Percentiles rank a stretch among this genome's conserved stretches.
Conservation (phyloP, 2,329 filamentous ascomycete genomes). For the Piedraia hortae region DNA sequence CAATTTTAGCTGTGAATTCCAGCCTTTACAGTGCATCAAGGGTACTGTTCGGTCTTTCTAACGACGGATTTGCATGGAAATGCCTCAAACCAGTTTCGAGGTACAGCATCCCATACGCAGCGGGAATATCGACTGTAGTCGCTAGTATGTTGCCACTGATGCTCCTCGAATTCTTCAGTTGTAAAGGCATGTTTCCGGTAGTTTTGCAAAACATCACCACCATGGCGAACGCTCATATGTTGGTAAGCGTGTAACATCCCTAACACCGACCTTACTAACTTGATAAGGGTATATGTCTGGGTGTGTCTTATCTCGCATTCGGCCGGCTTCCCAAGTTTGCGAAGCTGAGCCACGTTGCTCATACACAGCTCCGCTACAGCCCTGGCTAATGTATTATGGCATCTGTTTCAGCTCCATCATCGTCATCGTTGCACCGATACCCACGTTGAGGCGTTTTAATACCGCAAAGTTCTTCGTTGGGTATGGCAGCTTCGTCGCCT, state of each 20-base stretch:
- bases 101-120: no score
- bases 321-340: slow-evolving; percentile 41
- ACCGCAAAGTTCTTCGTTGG: slow-evolving; percentile 42
- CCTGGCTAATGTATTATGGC: slow-evolving; percentile 42
- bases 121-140: no score
- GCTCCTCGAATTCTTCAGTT: slow-evolving; percentile 26
- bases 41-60: slow-evolving; percentile 38
- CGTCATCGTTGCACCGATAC: slow-evolving; percentile 49
- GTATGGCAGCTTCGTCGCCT: slow-evolving; percentile 56
- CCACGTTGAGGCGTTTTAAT: no score
- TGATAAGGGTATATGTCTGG: slow-evolving; percentile 48
- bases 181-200: slow-evolving; percentile 41
- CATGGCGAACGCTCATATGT: slow-evolving; percentile 45
- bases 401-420: slow-evolving; percentile 38
- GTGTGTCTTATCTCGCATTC: slow-evolving; percentile 44
- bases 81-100: no score
- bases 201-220: slow-evolving; percentile 47
- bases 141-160: no score
- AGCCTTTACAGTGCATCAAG: slow-evolving; percentile 41
- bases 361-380: slow-evolving; percentile 41
- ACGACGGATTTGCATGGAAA: no score
- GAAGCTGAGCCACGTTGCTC: slow-evolving; percentile 38
- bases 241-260: slow-evolving; percentile 45
- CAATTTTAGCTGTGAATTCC: slow-evolving; percentile 41
- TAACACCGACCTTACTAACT: slow-evolving; percentile 43